Evolutionary conservation across 495 filamentous ascomycete species (phyloP), one percentile per base, ranked within the genome.

Genomic region (Neurospora tetrasperma): DNA sequence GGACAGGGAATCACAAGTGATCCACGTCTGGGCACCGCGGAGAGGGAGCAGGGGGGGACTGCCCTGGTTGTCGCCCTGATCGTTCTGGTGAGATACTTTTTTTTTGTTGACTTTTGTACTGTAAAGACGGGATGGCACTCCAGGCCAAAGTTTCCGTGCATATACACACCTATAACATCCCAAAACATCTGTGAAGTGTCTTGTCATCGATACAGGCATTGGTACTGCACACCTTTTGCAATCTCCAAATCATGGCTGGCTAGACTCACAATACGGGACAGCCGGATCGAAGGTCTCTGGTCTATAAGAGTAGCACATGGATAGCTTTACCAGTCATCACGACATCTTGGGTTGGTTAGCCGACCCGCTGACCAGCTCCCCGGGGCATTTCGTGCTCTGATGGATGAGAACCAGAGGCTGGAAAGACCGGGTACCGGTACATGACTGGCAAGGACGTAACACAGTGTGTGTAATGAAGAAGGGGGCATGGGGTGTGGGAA

Each of bases 331-430:
- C 54, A 62, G 54, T 62, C 20, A 62, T 11, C 54, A 62, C 54
- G 23, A 62, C 54, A 62, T 62, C 23, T 59, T 66, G 54, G 54
- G 54, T 42, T 70, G 72, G 69, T 38, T 71, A 71, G 73, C 69
- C 43, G 40, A 71, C 73, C 71, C 59, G 73, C 48, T 66, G 70
- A 74, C 76, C 71, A 74, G 70, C 70, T 74, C 70, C 73, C 76
- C 71, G 76, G 74, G 66, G 76, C 76, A 72, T 75, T 78, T 71
- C 71, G 71, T 76, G 54, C 54, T 66, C 16, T 35, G 23, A 66
- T 66, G 54, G 54, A 66, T 66, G 27, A 66, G 54, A 35, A 66
- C 54, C 54, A 35, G 14, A 66, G 18, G 27, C 6, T 66, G 54
- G 54, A 18, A 66, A 12, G 18, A 66, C 27, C 27, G 54, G 54